Evolutionary conservation across 352 stramenopile genomes (phyloP).

Genomic region (Phytophthora ohioensis): DNA sequence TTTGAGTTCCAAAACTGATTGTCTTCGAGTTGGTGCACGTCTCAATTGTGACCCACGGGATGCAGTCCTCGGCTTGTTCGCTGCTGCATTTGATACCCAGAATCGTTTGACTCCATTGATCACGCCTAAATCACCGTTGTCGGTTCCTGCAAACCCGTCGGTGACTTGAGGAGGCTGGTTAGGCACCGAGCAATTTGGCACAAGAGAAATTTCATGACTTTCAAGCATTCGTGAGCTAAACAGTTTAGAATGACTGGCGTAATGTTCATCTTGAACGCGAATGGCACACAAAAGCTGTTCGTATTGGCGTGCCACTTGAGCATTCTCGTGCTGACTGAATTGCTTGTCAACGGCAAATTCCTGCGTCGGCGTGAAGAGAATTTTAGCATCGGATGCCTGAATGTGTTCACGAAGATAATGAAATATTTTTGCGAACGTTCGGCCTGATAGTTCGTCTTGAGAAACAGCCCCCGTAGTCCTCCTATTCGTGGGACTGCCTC

Average conservation of each 20-base stretch:
- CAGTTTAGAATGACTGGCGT: constrained; percentile 65
- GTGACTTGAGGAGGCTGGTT: constrained; percentile 4
- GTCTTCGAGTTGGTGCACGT: constrained; percentile 14
- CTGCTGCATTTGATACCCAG: constrained; percentile 27
- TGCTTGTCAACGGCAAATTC: constrained; percentile 18
- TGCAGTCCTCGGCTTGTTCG: constrained; percentile 18
- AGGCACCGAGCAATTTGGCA: constrained; percentile 29
- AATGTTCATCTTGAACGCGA: constrained; percentile 72
- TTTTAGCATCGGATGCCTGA: constrained; percentile 24
- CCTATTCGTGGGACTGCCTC: background rate
- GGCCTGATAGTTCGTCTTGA: constrained; percentile 42
- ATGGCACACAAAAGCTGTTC: constrained; percentile 47
- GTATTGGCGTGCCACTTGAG: constrained; percentile 34
- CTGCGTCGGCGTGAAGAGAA: constrained; percentile 34
- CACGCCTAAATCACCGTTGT: constrained; percentile 49
- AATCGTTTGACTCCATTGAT: constrained; percentile 59
- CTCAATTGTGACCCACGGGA: constrained; percentile 8
- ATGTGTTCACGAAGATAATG: constrained; percentile 38
- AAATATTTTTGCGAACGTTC: constrained; percentile 46
- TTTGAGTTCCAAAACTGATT: constrained; percentile 21
- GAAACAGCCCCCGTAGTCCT: constrained; percentile 16
- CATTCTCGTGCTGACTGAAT: constrained; percentile 22
- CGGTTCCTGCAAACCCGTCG: constrained; percentile 8
- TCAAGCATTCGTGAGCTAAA: constrained; percentile 76
- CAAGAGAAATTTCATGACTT: constrained; percentile 65